Conservation (phyloP, 2,329 filamentous ascomycete species). For the Cladosporium halotolerans region DNA sequence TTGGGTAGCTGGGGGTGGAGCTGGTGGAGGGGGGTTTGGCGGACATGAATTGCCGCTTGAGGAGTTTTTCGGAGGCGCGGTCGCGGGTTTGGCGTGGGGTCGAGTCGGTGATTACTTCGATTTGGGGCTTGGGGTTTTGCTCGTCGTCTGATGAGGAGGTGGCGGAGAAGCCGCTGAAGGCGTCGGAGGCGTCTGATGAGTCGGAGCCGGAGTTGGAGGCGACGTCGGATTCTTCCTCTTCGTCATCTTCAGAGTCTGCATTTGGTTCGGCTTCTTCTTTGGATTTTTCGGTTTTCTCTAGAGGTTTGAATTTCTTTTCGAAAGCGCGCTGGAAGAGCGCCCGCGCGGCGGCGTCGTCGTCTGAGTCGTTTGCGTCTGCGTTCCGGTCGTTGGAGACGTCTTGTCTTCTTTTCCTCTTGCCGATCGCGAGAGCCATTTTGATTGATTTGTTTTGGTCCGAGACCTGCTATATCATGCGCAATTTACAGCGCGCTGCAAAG, state of each 20-base stretch:
- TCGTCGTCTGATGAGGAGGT: not conserved
- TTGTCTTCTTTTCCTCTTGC: conserved; percentile 41
- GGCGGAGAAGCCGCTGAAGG: not conserved
- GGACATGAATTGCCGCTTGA: conserved; percentile 10
- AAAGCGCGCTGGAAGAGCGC: conserved; percentile 79
- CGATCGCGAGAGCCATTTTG: conserved; percentile 37
- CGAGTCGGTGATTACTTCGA: conserved; percentile 9
- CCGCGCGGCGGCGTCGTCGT: conserved; percentile 49
- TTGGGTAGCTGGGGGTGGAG: conserved; percentile 5
- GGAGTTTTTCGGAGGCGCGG: conserved; percentile 3
- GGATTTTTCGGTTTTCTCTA: conserved; percentile 26
- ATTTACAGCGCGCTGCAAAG: too few species aligned
- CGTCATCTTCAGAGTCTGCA: conserved; percentile 10
- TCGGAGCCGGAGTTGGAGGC: conserved; percentile 62
- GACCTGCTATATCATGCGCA: not conserved
- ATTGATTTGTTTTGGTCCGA: conserved; percentile 1
- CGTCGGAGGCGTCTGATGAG: conserved; percentile 38
- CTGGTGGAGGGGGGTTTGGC: not conserved
- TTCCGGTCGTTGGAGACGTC: conserved; percentile 20
- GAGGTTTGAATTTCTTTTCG: conserved; percentile 76
- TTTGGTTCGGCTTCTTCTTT: conserved; percentile 28
- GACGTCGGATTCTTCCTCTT: conserved; percentile 22
- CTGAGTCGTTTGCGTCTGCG: conserved; percentile 15
- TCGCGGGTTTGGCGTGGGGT: not conserved
- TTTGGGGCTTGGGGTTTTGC: conserved; percentile 2